phyloP scores from a whole-genome alignment of 176 grass and related monocot species.

The Bothriochloa decipiens region DNA sequence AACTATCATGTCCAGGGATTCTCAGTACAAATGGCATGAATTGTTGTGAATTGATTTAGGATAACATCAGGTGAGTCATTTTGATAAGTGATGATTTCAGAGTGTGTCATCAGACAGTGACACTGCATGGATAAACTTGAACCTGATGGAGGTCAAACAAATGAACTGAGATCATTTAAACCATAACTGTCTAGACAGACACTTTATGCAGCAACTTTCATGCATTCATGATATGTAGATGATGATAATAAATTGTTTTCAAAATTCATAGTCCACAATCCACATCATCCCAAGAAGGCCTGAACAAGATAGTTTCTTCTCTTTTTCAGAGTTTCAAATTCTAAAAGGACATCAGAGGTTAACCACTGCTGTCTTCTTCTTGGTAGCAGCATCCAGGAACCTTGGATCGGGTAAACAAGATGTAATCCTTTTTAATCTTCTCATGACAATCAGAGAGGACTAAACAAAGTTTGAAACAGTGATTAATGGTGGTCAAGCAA shows the following conservation, averaged over 20 bases:
- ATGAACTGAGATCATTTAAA: background rate
- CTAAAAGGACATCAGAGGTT: constrained; percentile 29
- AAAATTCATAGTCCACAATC: constrained; percentile 5
- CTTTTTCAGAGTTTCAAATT: constrained; percentile 22
- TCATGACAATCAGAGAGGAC: constrained; percentile 27
- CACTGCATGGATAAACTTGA: constrained; percentile 37
- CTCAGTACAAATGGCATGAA: constrained; percentile 10
- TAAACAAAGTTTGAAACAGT: background rate
- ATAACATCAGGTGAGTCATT: background rate
- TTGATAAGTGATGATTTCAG: background rate
- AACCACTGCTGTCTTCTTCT: constrained; percentile 55
- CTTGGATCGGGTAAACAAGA: constrained; percentile 50
- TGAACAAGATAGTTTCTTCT: background rate
- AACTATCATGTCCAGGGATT: background rate
- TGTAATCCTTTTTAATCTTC: background rate
- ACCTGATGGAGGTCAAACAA: constrained; percentile 35
- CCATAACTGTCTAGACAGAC: constrained; percentile 30
- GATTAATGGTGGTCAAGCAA: constrained; percentile 11
- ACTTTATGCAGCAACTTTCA: constrained; percentile 34
- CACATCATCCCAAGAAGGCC: constrained; percentile 19
- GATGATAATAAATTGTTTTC: background rate
- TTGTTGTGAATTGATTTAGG: background rate
- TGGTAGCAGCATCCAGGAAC: constrained; percentile 45
- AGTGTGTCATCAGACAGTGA: constrained; percentile 29
- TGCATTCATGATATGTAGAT: background rate